A percentile compares a stretch with the other conserved stretches of the same genome.
Evolutionary conservation across 129 eudicot species (phyloP).

Genomic region (Centrapalus pauciflorus): DNA sequence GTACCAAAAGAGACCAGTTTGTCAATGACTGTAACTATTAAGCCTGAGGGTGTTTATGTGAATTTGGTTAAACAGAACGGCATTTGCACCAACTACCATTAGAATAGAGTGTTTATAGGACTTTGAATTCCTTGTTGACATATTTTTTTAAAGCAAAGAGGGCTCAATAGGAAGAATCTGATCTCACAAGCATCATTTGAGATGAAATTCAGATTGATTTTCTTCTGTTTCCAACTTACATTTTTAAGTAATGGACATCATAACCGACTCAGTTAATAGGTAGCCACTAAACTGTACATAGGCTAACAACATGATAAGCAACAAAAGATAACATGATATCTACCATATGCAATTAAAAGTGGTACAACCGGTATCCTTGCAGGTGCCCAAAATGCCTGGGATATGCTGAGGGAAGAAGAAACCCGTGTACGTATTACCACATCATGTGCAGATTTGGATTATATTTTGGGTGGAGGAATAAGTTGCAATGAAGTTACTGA

Average conservation of each 20-base stretch:
- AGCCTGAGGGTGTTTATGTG: too few relatives aligned
- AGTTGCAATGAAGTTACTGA: slow-evolving; percentile 92
- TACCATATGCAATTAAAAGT: not conserved
- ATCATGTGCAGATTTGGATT: slow-evolving; percentile 78
- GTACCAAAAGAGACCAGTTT: too few relatives aligned
- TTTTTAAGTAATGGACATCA: not conserved
- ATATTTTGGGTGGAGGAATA: slow-evolving; percentile 85
- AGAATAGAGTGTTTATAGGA: too few relatives aligned
- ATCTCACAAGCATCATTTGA: not conserved
- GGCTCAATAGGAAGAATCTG: too few relatives aligned
- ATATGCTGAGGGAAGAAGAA: slow-evolving; percentile 80
- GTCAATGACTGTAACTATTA: too few relatives aligned
- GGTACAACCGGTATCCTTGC: not conserved
- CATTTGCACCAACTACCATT: too few relatives aligned
- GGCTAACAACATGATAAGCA: not conserved
- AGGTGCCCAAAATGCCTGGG: slow-evolving; percentile 97
- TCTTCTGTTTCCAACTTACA: not conserved
- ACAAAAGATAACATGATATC: not conserved
- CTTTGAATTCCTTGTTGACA: too few relatives aligned
- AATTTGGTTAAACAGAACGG: too few relatives aligned
- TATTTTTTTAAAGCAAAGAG: too few relatives aligned
- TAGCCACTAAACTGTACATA: not conserved
- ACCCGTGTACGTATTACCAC: slow-evolving; percentile 62
- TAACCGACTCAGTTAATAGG: not conserved
- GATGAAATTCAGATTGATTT: not conserved